Evolutionary conservation across 1,139 yeast species (phyloP).

Genomic region (Blastobotrys raffinosifermentans): DNA sequence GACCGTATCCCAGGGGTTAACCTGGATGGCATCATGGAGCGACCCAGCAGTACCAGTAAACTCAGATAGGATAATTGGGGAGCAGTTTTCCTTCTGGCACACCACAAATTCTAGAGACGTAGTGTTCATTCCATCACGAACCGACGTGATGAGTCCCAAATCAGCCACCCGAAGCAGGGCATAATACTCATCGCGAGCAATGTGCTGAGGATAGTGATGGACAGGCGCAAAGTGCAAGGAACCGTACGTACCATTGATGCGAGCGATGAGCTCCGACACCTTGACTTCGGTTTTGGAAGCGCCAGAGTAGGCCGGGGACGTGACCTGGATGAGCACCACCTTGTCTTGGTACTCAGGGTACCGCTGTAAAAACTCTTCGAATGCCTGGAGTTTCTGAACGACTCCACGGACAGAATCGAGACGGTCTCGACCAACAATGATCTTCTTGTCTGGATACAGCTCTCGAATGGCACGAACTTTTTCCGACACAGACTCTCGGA

Average conservation of each 20-base stretch:
- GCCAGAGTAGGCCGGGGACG: conserved; percentile 66
- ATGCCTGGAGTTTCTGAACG: conserved; percentile 91
- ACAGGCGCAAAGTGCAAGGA: conserved; percentile 75
- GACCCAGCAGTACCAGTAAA: conserved; percentile 89
- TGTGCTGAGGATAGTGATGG: conserved; percentile 84
- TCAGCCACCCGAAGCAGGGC: conserved; percentile 88
- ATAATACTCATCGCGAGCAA: conserved; percentile 82
- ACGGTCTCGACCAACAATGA: conserved; percentile 94
- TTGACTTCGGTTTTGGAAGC: conserved; percentile 44
- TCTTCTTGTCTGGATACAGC: conserved; percentile 66
- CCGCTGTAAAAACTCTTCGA: conserved; percentile 80
- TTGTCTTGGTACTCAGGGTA: conserved; percentile 88
- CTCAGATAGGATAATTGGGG: conserved; percentile 82
- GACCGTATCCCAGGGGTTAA: conserved; percentile 95
- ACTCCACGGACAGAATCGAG: conserved; percentile 94
- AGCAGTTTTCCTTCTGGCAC: conserved; percentile 67
- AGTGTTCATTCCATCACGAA: conserved; percentile 95
- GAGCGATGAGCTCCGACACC: conserved; percentile 52
- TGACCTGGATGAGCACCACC: conserved; percentile 87
- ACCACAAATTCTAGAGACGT: conserved; percentile 89
- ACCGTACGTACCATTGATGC: conserved; percentile 79
- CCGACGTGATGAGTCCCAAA: conserved; percentile 78
- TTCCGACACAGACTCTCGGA: conserved; percentile 39
- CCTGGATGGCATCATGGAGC: conserved; percentile 70
- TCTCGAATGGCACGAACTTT: conserved; percentile 49